Evolutionary conservation across 331 rosid species (phyloP), one percentile per base, ranked within the genome.

Genomic region (Cydonia oblonga): DNA sequence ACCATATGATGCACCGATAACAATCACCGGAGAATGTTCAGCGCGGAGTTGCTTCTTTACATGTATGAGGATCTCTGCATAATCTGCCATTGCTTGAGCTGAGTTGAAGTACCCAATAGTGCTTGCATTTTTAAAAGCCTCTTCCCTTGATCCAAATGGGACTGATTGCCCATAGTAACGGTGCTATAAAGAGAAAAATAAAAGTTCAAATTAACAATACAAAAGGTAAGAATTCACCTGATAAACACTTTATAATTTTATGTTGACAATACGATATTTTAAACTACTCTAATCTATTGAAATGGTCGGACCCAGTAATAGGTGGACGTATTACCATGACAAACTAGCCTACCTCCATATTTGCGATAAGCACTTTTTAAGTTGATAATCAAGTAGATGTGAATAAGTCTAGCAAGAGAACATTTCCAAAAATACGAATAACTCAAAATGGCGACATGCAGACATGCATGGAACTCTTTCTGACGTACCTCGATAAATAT

Each of bases 1-100:
- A 19, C 96, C 96, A 30, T 92, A 92, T 22, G 97, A 92, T 33
- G 82, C 97, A 72, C 96, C 97, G 6, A 92, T 68, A 9, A 92
- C 92, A 76, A 92, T 86, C 24, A 90, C 84, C 0, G 96, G 97
- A 24, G 95, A 89, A 24, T 78, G 23, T 24, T 65, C 38, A 22
- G 96, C 86, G 0, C 65, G 54, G 5, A 85, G 65, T 71, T 70
- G 66, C 40, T 82, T 30, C 85, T 92, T 88, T 5, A 88, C 30
- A 57, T 92, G 86, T 8, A 85, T 70, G 51, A 92, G 76, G 4
- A 92, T 54, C 53, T 51, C 77, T 59, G 96, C 96, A 79, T 92
- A 92, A 73, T 90, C 96, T 76, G 88, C 91, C 65, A 92, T 29
- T 1, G 96, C 90, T 72, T 92, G 96, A 6, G 91, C 92, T 20